phyloP scores from a whole-genome alignment of 169 alveolate genomes.

The Eimeria acervulina region DNA sequence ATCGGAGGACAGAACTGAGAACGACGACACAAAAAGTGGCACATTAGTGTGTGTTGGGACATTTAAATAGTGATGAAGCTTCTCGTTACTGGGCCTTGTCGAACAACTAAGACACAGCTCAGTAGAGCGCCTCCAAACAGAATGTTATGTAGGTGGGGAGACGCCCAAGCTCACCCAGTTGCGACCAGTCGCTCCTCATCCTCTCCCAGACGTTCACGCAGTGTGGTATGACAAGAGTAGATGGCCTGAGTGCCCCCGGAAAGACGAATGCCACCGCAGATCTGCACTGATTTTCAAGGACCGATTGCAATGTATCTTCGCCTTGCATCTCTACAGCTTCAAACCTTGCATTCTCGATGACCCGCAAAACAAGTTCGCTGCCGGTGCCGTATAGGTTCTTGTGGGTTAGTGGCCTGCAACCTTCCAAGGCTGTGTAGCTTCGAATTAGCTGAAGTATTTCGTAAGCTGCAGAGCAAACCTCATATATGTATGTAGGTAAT shows the following conservation, averaged over 20 bases:
- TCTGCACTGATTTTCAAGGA: conserved; percentile 74
- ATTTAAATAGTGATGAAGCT: background rate
- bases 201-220: conserved; percentile 26
- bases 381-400: conserved; percentile 44
- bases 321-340: conserved; percentile 3
- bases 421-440: conserved; percentile 48
- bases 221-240: conserved; percentile 4
- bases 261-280: conserved; percentile 24
- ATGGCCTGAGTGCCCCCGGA: background rate
- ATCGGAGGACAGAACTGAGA: conserved; percentile 20
- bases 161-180: conserved; percentile 12
- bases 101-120: background rate
- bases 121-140: background rate
- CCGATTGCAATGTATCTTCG: conserved; percentile 16
- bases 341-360: conserved; percentile 60
- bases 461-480: conserved; percentile 7
- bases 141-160: background rate
- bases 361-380: conserved; percentile 40
- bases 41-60: background rate
- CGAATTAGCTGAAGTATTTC: conserved; percentile 54
- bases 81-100: background rate
- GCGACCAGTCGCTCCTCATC: conserved; percentile 69
- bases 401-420: conserved; percentile 49
- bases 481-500: background rate
- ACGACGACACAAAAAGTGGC: background rate